Evolutionary conservation across 2,329 filamentous ascomycete genomes (phyloP), one percentile per base, ranked within the genome.

Genomic region (Fusarium algeriense): DNA sequence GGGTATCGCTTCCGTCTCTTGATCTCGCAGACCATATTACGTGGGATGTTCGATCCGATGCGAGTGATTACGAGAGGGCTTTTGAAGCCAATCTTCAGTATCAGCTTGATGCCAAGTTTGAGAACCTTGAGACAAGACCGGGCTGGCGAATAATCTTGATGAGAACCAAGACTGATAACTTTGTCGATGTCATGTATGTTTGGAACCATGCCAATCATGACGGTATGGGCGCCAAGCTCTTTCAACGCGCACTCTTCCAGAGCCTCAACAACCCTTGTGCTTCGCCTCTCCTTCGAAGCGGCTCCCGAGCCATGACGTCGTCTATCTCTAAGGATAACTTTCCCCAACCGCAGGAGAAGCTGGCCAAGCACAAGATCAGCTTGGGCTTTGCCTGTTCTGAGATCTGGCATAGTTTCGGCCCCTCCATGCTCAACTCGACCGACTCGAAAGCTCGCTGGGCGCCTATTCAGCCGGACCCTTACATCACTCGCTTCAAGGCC

Each of bases 141-240:
- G 63, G 63, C 0, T 66, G 63, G 63, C 50, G 63, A 11, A 14
- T 66, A 6, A 17, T 65, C 4, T 8, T 66, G 1, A 66, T 66
- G 53, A 34, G 62, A 1, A 35, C 62, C 0, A 26, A 32, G 4
- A 40, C 35, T 2, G 28, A 26, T 0, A 17, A 28, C 1, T 60
- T 66, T 3, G 61, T 66, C 12, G 63, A 66, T 6, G 54, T 35
- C 2, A 66, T 66, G 34, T 66, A 52, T 23, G 26, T 52, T 1
- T 66, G 61, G 61, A 66, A 37, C 2, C 63, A 66, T 10, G 23
- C 63, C 0, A 52, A 60, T 2, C 44, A 23, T 0, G 63, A 66
- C 1, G 61, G 63, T 0, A 60, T 60, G 28, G 61, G 53, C 1
- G 45, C 53, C 7, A 66, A 66, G 23, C 41, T 60, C 17, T 66